These are phyloP conservation scores for Phytophthora hibernalis DNA, from an alignment of 352 stramenopile genomes.

Conservation along the genomic window DNA sequence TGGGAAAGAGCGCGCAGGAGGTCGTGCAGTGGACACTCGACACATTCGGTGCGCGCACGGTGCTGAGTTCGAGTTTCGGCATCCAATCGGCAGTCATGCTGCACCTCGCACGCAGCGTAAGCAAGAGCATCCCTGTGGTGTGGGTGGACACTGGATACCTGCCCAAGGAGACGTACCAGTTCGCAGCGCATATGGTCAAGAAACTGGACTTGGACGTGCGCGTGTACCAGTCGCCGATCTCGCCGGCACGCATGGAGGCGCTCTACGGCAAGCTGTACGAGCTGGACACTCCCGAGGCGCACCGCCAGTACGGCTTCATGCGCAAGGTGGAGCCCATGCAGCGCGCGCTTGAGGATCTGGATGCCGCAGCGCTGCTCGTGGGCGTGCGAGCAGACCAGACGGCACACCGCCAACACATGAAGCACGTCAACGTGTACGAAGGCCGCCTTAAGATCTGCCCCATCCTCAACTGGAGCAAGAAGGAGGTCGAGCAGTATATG, in stretches of 20 bases:
- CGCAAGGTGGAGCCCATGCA: conserved; percentile 91
- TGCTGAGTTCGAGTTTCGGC: conserved; percentile 88
- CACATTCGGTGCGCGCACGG: conserved; percentile 70
- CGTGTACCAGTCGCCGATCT: conserved; percentile 81
- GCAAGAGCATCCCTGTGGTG: conserved; percentile 67
- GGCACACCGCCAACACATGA: conserved; percentile 65
- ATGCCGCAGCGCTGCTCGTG: conserved; percentile 71
- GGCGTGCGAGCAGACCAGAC: conserved; percentile 87
- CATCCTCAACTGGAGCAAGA: conserved; percentile 84
- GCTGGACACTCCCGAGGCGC: conserved; percentile 68
- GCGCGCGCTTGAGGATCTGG: conserved; percentile 65
- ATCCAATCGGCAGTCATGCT: conserved; percentile 90
- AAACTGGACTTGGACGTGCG: conserved; percentile 73
- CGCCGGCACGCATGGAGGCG: conserved; percentile 84
- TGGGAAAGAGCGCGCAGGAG: conserved; percentile 57
- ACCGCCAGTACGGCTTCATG: conserved; percentile 83
- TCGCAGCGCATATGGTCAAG: conserved; percentile 69
- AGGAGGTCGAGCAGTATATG: conserved; percentile 84
- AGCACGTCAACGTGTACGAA: conserved; percentile 85
- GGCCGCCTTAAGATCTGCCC: conserved; percentile 87
- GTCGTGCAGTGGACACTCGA: conserved; percentile 77
- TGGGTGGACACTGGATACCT: conserved; percentile 90
- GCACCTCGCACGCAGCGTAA: conserved; percentile 66
- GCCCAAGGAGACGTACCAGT: conserved; percentile 86
- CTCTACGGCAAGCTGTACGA: conserved; percentile 89